phyloP scores from a whole-genome alignment of 495 filamentous ascomycete species.

The Talaromyces borbonicus region DNA sequence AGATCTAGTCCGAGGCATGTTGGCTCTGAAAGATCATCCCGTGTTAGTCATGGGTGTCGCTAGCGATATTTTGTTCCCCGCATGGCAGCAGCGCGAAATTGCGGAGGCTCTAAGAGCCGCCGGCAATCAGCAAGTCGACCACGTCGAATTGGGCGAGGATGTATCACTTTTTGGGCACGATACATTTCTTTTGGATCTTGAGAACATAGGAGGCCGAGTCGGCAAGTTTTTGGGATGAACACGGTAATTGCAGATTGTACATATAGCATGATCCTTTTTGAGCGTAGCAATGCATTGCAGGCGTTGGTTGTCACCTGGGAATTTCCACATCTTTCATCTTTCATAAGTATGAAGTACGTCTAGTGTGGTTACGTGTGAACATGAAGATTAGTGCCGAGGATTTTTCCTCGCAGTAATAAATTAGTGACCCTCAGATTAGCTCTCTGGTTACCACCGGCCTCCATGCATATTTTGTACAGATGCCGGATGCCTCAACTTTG shows the following conservation, averaged over 20 bases:
- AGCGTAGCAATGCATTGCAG: slow-evolving; percentile 6
- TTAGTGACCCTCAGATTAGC: slow-evolving; percentile 45
- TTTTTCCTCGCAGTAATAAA: too few relatives aligned
- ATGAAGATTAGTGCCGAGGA: too few relatives aligned
- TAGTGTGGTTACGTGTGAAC: too few relatives aligned
- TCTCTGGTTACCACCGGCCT: slow-evolving; percentile 47
- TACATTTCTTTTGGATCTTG: slow-evolving; percentile 86
- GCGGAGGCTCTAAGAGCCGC: slow-evolving; percentile 67
- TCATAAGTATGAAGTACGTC: too few relatives aligned
- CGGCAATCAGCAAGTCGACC: slow-evolving; percentile 71
- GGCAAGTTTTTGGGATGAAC: slow-evolving; percentile 60
- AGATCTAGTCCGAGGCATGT: slow-evolving; percentile 71
- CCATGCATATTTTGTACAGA: slow-evolving; percentile 20
- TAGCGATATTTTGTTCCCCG: slow-evolving; percentile 93
- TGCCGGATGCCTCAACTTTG: slow-evolving; percentile 46
- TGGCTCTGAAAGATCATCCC: slow-evolving; percentile 59
- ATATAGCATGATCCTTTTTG: background rate
- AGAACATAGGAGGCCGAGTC: slow-evolving; percentile 79
- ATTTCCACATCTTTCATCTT: background rate
- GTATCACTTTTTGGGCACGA: slow-evolving; percentile 91
- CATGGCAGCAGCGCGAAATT: slow-evolving; percentile 96
- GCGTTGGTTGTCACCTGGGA: background rate
- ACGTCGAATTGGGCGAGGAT: slow-evolving; percentile 88
- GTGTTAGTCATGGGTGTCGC: slow-evolving; percentile 88
- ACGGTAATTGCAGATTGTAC: background rate